Evolutionary conservation across 2,329 filamentous ascomycete species (phyloP).

Genomic region (Cladorrhinum sp.): DNA sequence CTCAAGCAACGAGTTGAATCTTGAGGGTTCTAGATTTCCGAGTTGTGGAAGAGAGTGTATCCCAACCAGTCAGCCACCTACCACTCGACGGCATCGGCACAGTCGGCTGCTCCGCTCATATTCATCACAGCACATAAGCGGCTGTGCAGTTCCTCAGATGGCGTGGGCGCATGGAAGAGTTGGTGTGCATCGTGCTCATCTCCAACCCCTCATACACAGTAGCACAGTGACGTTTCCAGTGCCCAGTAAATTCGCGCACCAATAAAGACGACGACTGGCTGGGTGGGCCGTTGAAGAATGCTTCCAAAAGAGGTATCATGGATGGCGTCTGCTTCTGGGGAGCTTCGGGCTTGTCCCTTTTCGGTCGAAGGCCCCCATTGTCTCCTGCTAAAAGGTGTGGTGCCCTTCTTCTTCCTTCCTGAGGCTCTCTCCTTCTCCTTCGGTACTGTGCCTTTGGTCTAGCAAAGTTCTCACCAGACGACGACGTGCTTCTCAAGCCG

Average conservation of each 20-base stretch:
- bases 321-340: background rate
- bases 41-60: background rate
- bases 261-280: conserved; percentile 2
- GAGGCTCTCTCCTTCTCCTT: conserved; percentile 9
- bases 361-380: background rate
- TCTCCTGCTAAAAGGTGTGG: conserved; percentile 16
- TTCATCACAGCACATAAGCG: background rate
- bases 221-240: background rate
- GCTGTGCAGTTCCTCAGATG: background rate
- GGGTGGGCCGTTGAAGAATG: background rate
- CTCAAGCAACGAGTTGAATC: too few species aligned
- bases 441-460: conserved; percentile 17
- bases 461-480: conserved; percentile 27
- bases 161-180: background rate
- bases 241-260: background rate
- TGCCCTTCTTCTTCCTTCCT: conserved; percentile 13
- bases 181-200: conserved; percentile 9
- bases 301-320: background rate
- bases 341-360: background rate
- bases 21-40: too few species aligned
- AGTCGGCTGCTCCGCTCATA: background rate
- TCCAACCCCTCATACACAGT: background rate
- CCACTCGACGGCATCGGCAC: background rate
- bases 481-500: conserved; percentile 29
- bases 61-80: background rate